Base-by-base conservation (phyloP, 805 yeast species). In the Ogataea glucozyma region DNA sequence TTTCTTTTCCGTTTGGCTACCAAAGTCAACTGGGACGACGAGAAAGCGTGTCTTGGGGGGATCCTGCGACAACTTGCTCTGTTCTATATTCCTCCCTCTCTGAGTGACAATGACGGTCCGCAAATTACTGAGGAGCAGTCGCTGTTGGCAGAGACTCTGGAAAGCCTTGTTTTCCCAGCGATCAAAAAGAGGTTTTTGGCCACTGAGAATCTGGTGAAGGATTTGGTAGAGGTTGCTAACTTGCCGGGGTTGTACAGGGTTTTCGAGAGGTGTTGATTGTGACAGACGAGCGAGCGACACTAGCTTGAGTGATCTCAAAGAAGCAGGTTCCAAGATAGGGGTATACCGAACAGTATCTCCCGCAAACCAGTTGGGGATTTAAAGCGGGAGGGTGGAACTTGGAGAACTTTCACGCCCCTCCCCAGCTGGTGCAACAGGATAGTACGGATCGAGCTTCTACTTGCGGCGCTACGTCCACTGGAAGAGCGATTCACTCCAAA, bases 161-260 rank as follows among this genome's bases (percentile, higher is more conserved):
- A 85, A 48, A 70, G 76, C 48, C 58, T 69, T 0, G 52, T 90
- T 1, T 83, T 88, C 49, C 95, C 95, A 0, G 63, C 76, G 17
- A 58, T 88, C 6, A 81, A 83, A 49, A 70, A 70, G 46, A 65
- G 80, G 34, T 76, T 88, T 20, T 58, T 88, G 11, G 95, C 90
- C 0, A 77, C 95, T 0, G 68, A 68, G 11, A 57, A 56, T 3
- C 53, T 88, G 26, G 51, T 63, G 4, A 57, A 69, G 11, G 82
- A 79, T 43, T 79, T 89, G 4, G 75, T 87, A 4, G 96, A 91
- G 61, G 79, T 93, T 27, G 97, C 99, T 0, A 89, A 83, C 58
- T 64, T 93, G 22, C 98, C 98, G 2, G 96, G 96, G 0, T 68
- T 93, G 43, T 93, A 93, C 64, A 78, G 74, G 55, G 95, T 95